Conservation (phyloP, 177 flowering plant species). For the Viscum album region DNA sequence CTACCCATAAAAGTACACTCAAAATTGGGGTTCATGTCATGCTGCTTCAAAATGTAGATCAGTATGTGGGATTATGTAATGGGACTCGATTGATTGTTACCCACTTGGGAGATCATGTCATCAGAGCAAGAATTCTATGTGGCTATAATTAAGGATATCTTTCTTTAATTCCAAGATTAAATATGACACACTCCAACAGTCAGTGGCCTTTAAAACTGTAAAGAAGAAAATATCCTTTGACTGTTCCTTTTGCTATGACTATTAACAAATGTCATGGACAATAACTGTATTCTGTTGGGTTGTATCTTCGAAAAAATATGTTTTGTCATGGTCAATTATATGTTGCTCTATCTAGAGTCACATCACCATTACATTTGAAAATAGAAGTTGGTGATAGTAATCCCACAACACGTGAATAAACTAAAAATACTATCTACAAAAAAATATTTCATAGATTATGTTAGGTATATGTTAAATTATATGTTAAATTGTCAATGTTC, state of each 20-base stretch:
- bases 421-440: no score
- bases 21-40: conserved; percentile 9
- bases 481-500: no score
- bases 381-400: no score
- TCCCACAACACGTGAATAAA: no score
- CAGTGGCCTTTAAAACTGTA: neutral
- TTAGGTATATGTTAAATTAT: no score
- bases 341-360: conserved; percentile 8
- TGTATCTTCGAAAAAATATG: neutral
- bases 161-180: neutral
- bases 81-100: conserved; percentile 6
- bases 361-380: neutral
- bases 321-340: conserved; percentile 14
- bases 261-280: conserved; percentile 14
- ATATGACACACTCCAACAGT: neutral
- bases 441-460: no score
- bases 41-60: conserved; percentile 4
- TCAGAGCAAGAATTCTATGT: neutral
- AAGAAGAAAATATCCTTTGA: neutral
- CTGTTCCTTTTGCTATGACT: neutral
- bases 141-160: neutral
- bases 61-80: conserved; percentile 3
- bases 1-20: neutral
- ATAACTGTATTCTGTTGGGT: neutral
- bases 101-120: neutral